These are phyloP conservation scores for Castanospermum australe DNA, from an alignment of 306 rosid species.

Conservation along the genomic window DNA sequence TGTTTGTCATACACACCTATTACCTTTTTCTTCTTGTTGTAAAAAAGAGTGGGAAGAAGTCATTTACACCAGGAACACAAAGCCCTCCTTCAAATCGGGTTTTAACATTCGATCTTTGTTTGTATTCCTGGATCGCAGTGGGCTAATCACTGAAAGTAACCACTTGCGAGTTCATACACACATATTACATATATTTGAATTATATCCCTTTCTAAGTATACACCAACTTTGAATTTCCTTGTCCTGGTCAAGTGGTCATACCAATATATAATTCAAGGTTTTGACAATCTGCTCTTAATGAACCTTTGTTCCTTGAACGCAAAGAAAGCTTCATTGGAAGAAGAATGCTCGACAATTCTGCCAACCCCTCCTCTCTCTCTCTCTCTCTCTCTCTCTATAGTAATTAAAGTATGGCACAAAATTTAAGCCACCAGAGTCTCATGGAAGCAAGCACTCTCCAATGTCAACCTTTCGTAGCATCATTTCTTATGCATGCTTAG, in stretches of 20 bases:
- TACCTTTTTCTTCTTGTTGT: too few relatives aligned
- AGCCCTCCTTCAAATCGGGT: too few relatives aligned
- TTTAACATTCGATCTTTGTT: too few relatives aligned
- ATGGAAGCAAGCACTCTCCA: slow-evolving; percentile 66
- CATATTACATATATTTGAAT: slow-evolving; percentile 5
- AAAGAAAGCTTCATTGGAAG: slow-evolving; percentile 84
- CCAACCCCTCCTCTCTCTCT: slow-evolving; percentile 11
- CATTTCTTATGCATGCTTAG: slow-evolving; percentile 50
- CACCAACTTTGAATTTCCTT: neutral
- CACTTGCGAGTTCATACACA: too few relatives aligned
- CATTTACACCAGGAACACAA: too few relatives aligned
- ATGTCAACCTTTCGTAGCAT: slow-evolving; percentile 55
- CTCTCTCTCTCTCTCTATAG: slow-evolving; percentile 19
- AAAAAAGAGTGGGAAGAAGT: too few relatives aligned
- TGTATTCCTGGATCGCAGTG: too few relatives aligned
- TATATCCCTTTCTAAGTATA: slow-evolving; percentile 9
- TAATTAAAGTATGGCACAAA: neutral
- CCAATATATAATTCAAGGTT: slow-evolving; percentile 47
- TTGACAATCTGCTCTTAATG: slow-evolving; percentile 64
- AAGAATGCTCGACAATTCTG: slow-evolving; percentile 74
- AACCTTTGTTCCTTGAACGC: slow-evolving; percentile 75
- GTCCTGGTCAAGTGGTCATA: slow-evolving; percentile 12
- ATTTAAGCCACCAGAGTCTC: slow-evolving; percentile 40
- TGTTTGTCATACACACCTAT: neutral
- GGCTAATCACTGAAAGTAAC: too few relatives aligned